Evolutionary conservation across 345 rosid genomes (phyloP), one percentile per base, ranked within the genome.

Genomic region (Gossypium stocksii): DNA sequence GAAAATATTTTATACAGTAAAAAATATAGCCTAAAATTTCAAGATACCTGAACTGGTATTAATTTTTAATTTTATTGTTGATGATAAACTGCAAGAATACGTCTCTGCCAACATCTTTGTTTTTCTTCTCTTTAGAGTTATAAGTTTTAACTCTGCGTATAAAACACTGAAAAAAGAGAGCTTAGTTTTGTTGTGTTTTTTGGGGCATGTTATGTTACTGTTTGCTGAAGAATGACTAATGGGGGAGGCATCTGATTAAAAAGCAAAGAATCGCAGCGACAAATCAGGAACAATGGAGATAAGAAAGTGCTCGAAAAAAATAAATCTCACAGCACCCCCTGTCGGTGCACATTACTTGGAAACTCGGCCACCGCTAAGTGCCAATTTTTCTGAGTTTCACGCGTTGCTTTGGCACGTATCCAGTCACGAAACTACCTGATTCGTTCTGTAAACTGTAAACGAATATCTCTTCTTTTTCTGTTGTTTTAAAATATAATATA

Each of bases 221-320:
- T 34, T 34, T 4, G 38, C 67, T 70, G 61, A 59, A 49, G 60
- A 51, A 51, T 70, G 43, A 49, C 41, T 25, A 38, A 22, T n/a
- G 12, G 20, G 23, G 44, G 38, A 34, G 38, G 38, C 14, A 69
- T 69, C 73, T 15, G 73, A 34, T 62, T 62, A 62, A 62, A 34
- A 63, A 3, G 23, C 48, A 29, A 29, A 67, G 53, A 53, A 70
- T 9, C 49, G 34, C 46, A 70, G 78, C 60, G 67, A 79, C 82
- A 82, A 79, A 82, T 82, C 82, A 79, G 80, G 85, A 38, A 76
- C 76, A 11, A 64, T 57, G 63, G 84, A 73, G 53, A 79, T 54
- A 22, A 77, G 73, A 73, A 72, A 73, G 76, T 13, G 53, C 53
- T 49, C 6, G 3, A 16, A 29, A 43, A 43, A 3, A n/a, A n/a